Conservation (phyloP, 768 basidiomycete genomes). For the Mycena olivaceomarginata region DNA sequence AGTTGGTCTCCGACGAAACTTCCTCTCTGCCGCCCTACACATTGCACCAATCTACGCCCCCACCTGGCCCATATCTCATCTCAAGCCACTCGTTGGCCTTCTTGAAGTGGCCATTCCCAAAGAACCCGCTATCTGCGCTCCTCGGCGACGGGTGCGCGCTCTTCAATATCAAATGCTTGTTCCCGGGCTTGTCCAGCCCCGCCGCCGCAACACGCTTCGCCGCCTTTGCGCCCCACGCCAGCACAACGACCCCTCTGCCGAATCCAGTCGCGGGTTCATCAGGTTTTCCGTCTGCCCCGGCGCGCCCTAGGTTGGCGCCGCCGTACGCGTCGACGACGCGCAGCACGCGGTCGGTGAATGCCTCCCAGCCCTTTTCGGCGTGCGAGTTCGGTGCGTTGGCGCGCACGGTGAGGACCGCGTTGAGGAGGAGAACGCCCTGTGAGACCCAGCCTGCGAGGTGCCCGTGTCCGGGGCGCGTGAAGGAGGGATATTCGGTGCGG, state of each 20-base stretch:
- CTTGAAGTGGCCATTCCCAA: slow-evolving; percentile 87
- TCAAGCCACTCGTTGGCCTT: slow-evolving; percentile 92
- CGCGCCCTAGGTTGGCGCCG: slow-evolving; percentile 76
- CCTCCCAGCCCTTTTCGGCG: slow-evolving; percentile 92
- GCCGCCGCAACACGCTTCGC: slow-evolving; percentile 81
- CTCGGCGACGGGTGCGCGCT: slow-evolving; percentile 40
- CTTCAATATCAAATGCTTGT: slow-evolving; percentile 86
- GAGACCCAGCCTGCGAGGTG: slow-evolving; percentile 89
- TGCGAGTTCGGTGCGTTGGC: slow-evolving; percentile 88
- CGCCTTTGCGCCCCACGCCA: slow-evolving; percentile 95
- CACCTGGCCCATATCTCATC: slow-evolving; percentile 83
- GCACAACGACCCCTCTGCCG: slow-evolving; percentile 84
- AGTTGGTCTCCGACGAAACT: neutral
- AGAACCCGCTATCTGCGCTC: slow-evolving; percentile 75
- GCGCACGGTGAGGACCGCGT: slow-evolving; percentile 93
- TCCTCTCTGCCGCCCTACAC: slow-evolving; percentile 40
- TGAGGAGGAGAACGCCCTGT: slow-evolving; percentile 93
- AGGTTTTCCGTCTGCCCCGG: slow-evolving; percentile 45
- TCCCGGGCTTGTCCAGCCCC: slow-evolving; percentile 77
- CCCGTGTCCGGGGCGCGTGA: slow-evolving; percentile 88
- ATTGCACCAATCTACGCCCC: slow-evolving; percentile 83
- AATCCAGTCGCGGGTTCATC: slow-evolving; percentile 64
- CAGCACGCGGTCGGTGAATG: slow-evolving; percentile 89
- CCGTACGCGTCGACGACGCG: slow-evolving; percentile 86
- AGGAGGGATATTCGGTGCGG: slow-evolving; percentile 87